phyloP scores from a whole-genome alignment of 441 rosid species.

The Pelargonium fulgidum region DNA sequence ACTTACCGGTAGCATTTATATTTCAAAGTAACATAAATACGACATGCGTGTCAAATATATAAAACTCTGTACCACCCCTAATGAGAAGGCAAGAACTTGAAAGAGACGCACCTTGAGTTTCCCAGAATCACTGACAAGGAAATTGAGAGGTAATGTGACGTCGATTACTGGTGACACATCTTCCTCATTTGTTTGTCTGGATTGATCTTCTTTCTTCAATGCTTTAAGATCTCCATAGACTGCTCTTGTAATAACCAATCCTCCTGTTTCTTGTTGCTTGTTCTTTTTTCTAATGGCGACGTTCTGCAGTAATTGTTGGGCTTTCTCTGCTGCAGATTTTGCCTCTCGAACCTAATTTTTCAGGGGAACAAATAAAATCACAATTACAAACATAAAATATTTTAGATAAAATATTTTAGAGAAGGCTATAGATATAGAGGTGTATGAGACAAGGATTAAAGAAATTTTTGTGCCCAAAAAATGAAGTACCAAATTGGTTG shows the following conservation, averaged over 20 bases:
- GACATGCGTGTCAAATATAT: neutral
- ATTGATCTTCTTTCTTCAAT: conserved; percentile 39
- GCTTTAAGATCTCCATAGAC: conserved; percentile 65
- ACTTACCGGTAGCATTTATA: neutral
- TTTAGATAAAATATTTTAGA: neutral
- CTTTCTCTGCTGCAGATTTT: conserved; percentile 62
- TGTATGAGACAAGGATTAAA: neutral
- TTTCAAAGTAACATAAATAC: neutral
- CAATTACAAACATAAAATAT: conserved; percentile 4
- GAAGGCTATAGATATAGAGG: neutral
- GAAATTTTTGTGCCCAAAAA: neutral
- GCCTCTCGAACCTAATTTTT: conserved; percentile 59
- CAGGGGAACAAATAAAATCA: no score
- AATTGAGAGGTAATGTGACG: conserved; percentile 84
- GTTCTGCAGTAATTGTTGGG: conserved; percentile 64
- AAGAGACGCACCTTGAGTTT: conserved; percentile 58
- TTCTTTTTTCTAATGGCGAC: conserved; percentile 79
- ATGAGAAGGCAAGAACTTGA: neutral
- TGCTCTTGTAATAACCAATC: conserved; percentile 68
- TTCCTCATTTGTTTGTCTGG: conserved; percentile 31
- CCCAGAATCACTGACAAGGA: conserved; percentile 75
- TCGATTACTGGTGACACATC: conserved; percentile 51
- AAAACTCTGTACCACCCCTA: neutral
- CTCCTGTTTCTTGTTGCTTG: conserved; percentile 59
- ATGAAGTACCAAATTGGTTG: neutral